Base-by-base conservation (phyloP, 2,329 filamentous ascomycete genomes). In the Blastomyces gilchristii region DNA sequence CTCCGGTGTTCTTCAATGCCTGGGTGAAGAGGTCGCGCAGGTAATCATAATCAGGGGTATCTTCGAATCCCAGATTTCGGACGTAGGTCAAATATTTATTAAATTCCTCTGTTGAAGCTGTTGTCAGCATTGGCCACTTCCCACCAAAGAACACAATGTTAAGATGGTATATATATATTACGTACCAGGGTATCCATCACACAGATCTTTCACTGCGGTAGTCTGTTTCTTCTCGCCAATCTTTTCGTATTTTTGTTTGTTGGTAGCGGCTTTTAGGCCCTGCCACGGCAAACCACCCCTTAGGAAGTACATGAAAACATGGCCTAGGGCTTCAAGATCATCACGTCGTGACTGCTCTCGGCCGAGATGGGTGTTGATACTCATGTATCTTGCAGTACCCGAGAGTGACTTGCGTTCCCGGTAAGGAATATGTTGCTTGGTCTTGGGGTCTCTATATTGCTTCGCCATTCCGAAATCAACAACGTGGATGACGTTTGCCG, bases 161-260 rank as follows among this genome's bases (percentile, higher is more conserved):
- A 43, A 43, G 1, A 45, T 18, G 41, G 41, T 18, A 18, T 43
- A 18, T 49, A 31, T 31, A 31, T 31, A 31, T 31, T 57, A 28
- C 25, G 56, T 47, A 86, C 84, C 84, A 68, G 94, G 93, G 78
- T 96, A 97, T 60, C 91, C 89, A 70, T 97, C 92, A 75, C 93
- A 97, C 18, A 99, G 85, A 71, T 99, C 94, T 80, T 97, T 96
- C 80, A 99, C 95, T 5, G 86, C 85, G 28, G 94, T 97, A 0
- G 93, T 97, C 80, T 97, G 94, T 82, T 99, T 99, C 88, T 99
- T 97, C 82, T 99, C 93, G 56, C 94, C 94, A 77, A 99, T 99
- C 84, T 97, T 97, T 80, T 99, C 94, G 75, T 99, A 99, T 80
- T 99, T 99, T 76, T 99, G 94, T 85, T 99, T 87, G 78, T 87